Evolutionary conservation across 768 basidiomycete species (phyloP), one percentile per base, ranked within the genome.

Genomic region (Mycena latifolia): DNA sequence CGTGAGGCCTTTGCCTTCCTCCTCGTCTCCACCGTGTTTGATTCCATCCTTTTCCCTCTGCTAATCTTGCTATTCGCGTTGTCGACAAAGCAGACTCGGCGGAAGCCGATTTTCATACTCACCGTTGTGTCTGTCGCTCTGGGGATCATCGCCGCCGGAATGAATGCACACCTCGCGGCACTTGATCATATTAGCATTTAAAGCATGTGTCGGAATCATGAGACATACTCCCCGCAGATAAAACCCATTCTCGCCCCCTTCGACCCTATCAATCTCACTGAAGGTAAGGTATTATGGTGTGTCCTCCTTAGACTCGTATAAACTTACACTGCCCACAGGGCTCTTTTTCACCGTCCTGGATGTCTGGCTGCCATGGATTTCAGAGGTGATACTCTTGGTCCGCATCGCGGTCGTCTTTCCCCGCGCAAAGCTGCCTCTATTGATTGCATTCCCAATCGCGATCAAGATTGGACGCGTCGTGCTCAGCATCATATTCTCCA

Each of bases 101-200:
- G 53, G 22, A 47, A 20, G 48, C 61, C 61, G 15, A 33, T 62
- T 5, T 62, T 62, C 33, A 55, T 62, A 3, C 61, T 62, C 33
- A 62, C 55, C n/a, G 46, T 55, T 2, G 9, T 55, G 1, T 15
- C 61, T 24, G 46, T 63, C 2, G 20, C 10, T 4, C 18, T 55
- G 2, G 61, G 54, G 11, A 28, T 63, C 5, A 31, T 50, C 43
- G 12, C 27, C 28, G 15, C 33, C n/a, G 61, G 17, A 29, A 4
- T 63, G 20, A 18, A 11, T 7, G 6, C 45, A n/a, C 61, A 55
- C 15, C 9, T 63, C 48, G 25, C 58, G 37, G 58, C 51, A 51
- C 39, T 33, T 33, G 18, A 43, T n/a, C n/a, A 20, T 17, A 12
- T 43, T n/a, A n/a, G n/a, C n/a, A n/a, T n/a, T n/a, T n/a, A n/a